Evolutionary conservation across 1,284 basidiomycete species (phyloP), one percentile per base, ranked within the genome.

Genomic region (Ceratobasidium theobromae): DNA sequence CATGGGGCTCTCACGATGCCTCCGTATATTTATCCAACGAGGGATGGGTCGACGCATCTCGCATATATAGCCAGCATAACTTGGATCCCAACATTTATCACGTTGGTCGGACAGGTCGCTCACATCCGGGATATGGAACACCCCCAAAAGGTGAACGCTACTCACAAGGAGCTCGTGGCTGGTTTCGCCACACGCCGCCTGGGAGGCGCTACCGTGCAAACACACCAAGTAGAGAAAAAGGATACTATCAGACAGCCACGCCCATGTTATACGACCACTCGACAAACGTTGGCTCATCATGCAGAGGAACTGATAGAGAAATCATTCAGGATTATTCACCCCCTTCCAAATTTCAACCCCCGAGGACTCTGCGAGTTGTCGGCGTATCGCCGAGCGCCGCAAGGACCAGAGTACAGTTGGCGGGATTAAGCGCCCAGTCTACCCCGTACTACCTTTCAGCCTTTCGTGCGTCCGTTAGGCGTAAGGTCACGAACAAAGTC

Each of bases 41-140:
- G 16, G 35, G 48, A 14, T 62, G 58, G 58, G 58, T 52, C 5
- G 58, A 52, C 51, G 58, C 48, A 41, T 62, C 58, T 12, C 58
- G 58, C 4, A 40, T 52, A 28, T 30, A 62, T 28, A 46, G 48
- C 16, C 23, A 23, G 8, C 1, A 40, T 21, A 46, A 18, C 32
- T 28, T 46, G 16, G 33, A 8, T 11, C 21, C 14, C 25, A 33
- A 14, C n/a, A 16, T 9, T 25, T 60, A 60, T 12, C 30, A 60
- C 32, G 30, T 33, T 52, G 21, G 28, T 43, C 46, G 38, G 12
- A 27, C 14, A 14, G 23, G n/a, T 2, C 48, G 11, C 6, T 8
- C 16, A 9, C 9, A 18, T 35, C 32, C 27, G 11, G 46, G 38
- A 16, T 25, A 32, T 38, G 58, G 58, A 25, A 52, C 58, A 12